Evolutionary conservation across 441 rosid species (phyloP).

Genomic region (Breynia disticha): DNA sequence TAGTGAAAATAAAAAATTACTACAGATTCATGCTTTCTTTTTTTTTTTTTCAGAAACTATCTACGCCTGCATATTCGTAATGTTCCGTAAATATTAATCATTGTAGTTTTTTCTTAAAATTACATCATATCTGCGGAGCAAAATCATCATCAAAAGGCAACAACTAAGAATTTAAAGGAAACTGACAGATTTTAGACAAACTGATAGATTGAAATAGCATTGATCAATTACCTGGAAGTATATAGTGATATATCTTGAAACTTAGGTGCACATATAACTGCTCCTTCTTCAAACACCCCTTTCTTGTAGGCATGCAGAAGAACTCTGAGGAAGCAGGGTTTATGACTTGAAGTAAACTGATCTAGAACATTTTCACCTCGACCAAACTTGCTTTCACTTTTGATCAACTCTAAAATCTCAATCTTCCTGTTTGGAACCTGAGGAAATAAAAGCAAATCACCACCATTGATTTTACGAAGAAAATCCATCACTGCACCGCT

Average conservation of each 20-base stretch:
- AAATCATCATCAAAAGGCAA: neutral
- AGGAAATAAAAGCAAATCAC: slow-evolving; percentile 40
- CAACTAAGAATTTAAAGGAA: too few species aligned
- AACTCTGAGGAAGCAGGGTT: slow-evolving; percentile 64
- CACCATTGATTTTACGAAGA: slow-evolving; percentile 28
- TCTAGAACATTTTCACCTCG: slow-evolving; percentile 19
- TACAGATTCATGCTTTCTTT: neutral
- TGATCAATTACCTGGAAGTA: slow-evolving; percentile 44
- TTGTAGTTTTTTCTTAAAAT: neutral
- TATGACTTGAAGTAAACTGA: slow-evolving; percentile 22
- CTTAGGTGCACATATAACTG: slow-evolving; percentile 64
- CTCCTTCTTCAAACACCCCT: slow-evolving; percentile 83
- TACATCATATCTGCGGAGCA: neutral
- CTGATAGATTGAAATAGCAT: neutral
- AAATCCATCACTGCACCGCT: slow-evolving; percentile 29
- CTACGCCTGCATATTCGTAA: neutral
- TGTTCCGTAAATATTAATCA: neutral
- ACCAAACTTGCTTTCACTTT: slow-evolving; percentile 28
- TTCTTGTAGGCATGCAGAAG: slow-evolving; percentile 62
- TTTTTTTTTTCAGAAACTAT: too few species aligned
- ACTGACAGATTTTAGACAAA: neutral
- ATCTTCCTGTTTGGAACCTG: slow-evolving; percentile 20
- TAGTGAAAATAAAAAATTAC: neutral
- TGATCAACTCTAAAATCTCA: slow-evolving; percentile 22
- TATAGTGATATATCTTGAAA: slow-evolving; percentile 40